Evolutionary conservation across 2,329 filamentous ascomycete species (phyloP), one percentile per base, ranked within the genome.

Genomic region (Ilyonectria destructans): DNA sequence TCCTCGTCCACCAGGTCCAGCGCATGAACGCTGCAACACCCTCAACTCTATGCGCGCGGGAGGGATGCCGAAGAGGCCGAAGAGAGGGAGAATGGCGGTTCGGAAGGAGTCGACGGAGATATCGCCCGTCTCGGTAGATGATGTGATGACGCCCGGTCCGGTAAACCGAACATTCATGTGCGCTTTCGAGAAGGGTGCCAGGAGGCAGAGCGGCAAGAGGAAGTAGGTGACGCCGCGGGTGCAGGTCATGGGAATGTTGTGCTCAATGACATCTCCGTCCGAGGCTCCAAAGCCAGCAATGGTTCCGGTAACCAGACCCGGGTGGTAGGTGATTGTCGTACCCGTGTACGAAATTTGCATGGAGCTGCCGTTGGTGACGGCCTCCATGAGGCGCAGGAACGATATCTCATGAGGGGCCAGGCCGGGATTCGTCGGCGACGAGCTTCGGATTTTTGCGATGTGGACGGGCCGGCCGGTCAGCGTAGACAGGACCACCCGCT

Each of bases 321-420:
- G 96, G 72, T 93, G 92, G 83, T 97, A 99, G 43, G 95, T 92
- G 63, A 99, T 89, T 1, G 94, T 95, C 0, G 96, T 98, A 79
- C 96, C 96, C 1, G 95, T 98, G 84, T 97, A 96, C 12, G 95
- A 97, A 75, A 99, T 97, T 78, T 98, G 95, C 84, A 98, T 94
- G 63, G 93, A 91, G 65, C 93, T 93, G 83, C 96, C 96, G 86
- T 99, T 99, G 78, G 96, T 99, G 76, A 99, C 88, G 74, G 94
- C 89, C 82, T 98, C 96, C 78, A 99, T 91, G 19, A 99, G 92
- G 65, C 96, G 95, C 35, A 99, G 89, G 82, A 99, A 96, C 54
- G 96, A 98, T 77, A 98, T 91, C 83, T 99, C 96, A 84, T 97
- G 93, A 56, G 94, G 92, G 61, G 94, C 92, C 62, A 99, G 92